These are phyloP conservation scores for Ceratonia siliqua DNA, from an alignment of 306 rosid species.

Conservation along the genomic window DNA sequence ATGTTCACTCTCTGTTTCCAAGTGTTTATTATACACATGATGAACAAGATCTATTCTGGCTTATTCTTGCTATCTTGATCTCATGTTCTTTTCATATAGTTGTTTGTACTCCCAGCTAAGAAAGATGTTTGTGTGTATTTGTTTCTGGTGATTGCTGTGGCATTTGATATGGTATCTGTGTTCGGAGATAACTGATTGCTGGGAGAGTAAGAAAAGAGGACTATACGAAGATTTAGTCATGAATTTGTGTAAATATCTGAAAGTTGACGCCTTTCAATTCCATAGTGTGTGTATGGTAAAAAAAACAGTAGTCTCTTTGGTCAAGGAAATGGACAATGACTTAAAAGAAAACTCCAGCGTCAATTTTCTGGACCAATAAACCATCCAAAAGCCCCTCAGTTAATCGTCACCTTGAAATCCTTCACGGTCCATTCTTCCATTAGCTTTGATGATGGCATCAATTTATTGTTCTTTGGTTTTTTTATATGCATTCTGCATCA, in stretches of 20 bases:
- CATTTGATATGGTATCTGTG: neutral
- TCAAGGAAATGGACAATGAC: no score
- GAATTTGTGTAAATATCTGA: neutral
- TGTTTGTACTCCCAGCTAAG: neutral
- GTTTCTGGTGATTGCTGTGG: neutral
- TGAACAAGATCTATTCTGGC: neutral
- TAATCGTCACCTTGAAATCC: neutral
- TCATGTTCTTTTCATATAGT: neutral
- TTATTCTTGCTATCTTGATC: neutral
- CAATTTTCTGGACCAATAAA: neutral
- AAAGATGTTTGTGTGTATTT: no score
- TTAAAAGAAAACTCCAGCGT: no score
- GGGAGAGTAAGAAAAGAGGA: neutral
- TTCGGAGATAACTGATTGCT: neutral
- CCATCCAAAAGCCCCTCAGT: neutral
- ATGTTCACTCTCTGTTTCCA: conserved; percentile 23
- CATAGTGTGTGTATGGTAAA: neutral
- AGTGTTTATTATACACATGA: conserved; percentile 30
- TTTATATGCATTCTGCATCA: neutral
- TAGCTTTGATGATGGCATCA: neutral
- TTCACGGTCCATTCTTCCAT: no score
- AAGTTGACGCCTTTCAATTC: neutral
- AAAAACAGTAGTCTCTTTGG: neutral
- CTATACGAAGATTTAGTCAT: neutral
- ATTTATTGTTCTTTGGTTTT: neutral